Evolutionary conservation across 2,329 filamentous ascomycete genomes (phyloP), one percentile per base, ranked within the genome.

Genomic region (Arthrinium phaeospermum): DNA sequence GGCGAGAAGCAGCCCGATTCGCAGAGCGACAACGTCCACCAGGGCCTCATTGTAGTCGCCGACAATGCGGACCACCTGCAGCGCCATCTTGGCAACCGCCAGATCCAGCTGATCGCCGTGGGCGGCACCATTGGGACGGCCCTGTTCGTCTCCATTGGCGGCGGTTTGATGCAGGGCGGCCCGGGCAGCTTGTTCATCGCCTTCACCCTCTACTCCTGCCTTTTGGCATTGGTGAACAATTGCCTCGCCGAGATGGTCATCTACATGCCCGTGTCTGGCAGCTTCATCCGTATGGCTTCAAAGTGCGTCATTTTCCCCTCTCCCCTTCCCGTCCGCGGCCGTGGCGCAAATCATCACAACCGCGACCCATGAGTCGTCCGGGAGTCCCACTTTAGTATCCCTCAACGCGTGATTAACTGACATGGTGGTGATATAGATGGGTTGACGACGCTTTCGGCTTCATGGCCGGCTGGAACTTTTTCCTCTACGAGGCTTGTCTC

Each of bases 361-460:
- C 19, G 22, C 22, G 34, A 19, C 53, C 14, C 19, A 16, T 13
- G 53, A 34, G 16, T 24, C n/a, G 1, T 41, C n/a, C 49, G n/a
- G n/a, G 53, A 30, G 19, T 2, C 3, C 57, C 57, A 22, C 10
- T 41, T 41, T 41, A 64, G 2, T 41, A 30, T 41, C 37, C 10
- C 16, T n/a, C 27, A 69, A 37, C 19, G 34, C 37, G 67, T 34
- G 30, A 49, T 34, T 37, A n/a, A 37, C 67, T 69, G 45, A 69
- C 67, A 19, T 69, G 24, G 45, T 34, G 67, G 14, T 34, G 10
- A 27, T 57, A 45, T 41, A 70, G 68, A 44, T 70, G 90, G 88
- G 89, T 90, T 13, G 91, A 92, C 78, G 90, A 92, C n/a, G 85
- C 90, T 13, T 83, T 90, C 27, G 90, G 90, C 46, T 91, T 92